Percentiles rank a stretch among this genome's conserved stretches.
These are phyloP conservation scores for Cyclostephanos tholiformis DNA, from an alignment of 108 stramenopile species.

Conservation along the genomic window DNA sequence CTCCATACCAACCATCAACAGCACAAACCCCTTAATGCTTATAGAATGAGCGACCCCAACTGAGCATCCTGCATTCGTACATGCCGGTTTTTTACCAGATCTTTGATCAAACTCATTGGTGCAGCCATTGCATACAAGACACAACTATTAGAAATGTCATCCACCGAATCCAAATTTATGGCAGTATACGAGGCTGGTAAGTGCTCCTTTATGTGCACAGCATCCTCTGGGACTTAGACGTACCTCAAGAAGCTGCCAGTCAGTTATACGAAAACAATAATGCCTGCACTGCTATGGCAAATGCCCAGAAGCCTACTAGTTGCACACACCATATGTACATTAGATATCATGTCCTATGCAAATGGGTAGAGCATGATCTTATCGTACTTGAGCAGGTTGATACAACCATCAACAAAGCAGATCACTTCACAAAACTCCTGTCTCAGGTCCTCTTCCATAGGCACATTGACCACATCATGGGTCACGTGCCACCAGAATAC, in stretches of 20 bases:
- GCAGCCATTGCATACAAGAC: slow-evolving; percentile 11
- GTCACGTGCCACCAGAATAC: too few relatives aligned
- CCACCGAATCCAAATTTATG: slow-evolving; percentile 36
- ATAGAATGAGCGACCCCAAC: slow-evolving; percentile 30
- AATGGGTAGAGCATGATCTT: background rate
- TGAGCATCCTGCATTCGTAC: slow-evolving; percentile 18
- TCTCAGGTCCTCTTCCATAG: too few relatives aligned
- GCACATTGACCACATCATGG: too few relatives aligned
- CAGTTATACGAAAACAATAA: background rate
- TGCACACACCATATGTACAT: slow-evolving; percentile 10
- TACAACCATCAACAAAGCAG: too few relatives aligned
- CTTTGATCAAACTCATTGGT: background rate
- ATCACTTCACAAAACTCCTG: too few relatives aligned
- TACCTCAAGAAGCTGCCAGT: too few relatives aligned
- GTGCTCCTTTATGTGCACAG: too few relatives aligned
- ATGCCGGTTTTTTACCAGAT: background rate
- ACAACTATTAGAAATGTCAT: slow-evolving; percentile 1
- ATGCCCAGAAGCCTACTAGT: background rate
- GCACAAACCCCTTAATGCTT: background rate
- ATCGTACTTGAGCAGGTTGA: too few relatives aligned
- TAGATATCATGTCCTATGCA: background rate
- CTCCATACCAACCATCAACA: background rate
- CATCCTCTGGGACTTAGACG: too few relatives aligned
- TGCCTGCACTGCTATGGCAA: slow-evolving; percentile 12
- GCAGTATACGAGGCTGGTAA: background rate